Evolutionary conservation across 2,329 filamentous ascomycete genomes (phyloP), one percentile per base, ranked within the genome.

Genomic region (Allantophomopsis cytisporea): DNA sequence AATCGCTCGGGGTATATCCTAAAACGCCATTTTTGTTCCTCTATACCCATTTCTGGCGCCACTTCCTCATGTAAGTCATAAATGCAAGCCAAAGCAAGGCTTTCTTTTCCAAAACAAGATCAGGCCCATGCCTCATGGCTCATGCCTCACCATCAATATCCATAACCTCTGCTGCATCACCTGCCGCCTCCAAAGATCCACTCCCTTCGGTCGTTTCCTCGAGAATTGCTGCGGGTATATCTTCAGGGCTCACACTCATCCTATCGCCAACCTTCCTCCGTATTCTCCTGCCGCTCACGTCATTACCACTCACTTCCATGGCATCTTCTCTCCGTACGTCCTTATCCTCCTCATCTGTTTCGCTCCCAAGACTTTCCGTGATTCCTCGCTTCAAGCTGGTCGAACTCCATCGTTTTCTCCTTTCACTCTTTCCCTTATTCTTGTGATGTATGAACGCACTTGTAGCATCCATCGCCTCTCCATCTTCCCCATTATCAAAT

Each of bases 271-370:
- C 46, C 37, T 55, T 57, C 34, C 55, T 45, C 33, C 55, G 39
- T 23, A 58, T 39, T 41, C 55, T 48, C 28, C 55, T 45, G n/a
- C 52, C 53, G 17, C 21, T 36, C 23, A 28, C 10, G 5, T 28
- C 23, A 44, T 50, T 55, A 12, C 47, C 47, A 13, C 54, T 52
- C 11, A 47, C 51, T 23, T 56, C 53, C 39, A 51, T 54, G 3
- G 49, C 46, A n/a, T 47, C 49, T 13, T 53, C 47, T 28, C 51
- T 47, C n/a, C 42, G 45, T 13, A 48, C 45, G 7, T 52, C 49
- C 36, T 50, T 44, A 38, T 57, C 55, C 37, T 56, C 53, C 12
- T 57, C 53, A 37, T 57, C 55, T 4, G 52, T 56, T 41, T 54
- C 55, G 39, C 50, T 53, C 6, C 54, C 54, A 30, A 58, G 53